Evolutionary conservation across 768 basidiomycete genomes (phyloP), one percentile per base, ranked within the genome.

Genomic region (Pleurotus tuber-regium): DNA sequence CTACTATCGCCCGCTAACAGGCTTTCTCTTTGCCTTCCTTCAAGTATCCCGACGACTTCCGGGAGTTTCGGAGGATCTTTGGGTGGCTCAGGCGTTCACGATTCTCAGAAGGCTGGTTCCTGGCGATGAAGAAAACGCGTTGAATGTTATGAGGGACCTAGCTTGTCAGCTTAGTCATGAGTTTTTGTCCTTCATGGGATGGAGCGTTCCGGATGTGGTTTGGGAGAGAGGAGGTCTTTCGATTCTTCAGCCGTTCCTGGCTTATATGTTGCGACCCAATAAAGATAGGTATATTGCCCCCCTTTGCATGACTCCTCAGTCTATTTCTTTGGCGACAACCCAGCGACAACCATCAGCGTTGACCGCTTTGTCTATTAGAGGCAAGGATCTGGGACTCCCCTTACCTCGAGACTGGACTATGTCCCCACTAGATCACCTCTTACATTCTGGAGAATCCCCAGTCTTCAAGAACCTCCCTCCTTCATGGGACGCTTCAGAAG

Each of bases 401-500:
- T 68, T 80, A 16, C 50, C 68, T 1, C 67, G 67, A 6, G 86
- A 90, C 61, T 96, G 92, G 89, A 63, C 79, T 4, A 72, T 87
- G 36, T 65, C 73, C 0, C 82, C 92, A 0, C 63, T 97, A 4
- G 79, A 91, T 57, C 86, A 93, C 57, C 79, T 98, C 6, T 71
- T 98, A 7, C 83, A 84, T 8, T 95, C 93, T 0, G 85, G 83
- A 0, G 72, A 68, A 19, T 82, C 85, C 0, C 79, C 77, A 0
- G 86, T 91, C 0, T 88, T 96, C 69, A 75, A 78, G 29, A 58
- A 74, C 18, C 75, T 89, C 1, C 89, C 92, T 0, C 54, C 69
- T 0, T 72, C 76, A 2, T 96, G 93, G 93, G 77, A 86, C 60
- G 82, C 84, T 0, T 85, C 83, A 2, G 94, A 98, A 64, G 72